Conservation (phyloP, 78 protist genomes). For the Dictyostelium discoideum region dicty_2.7 NC_007091.3:162501-163000, state of each 20-base stretch:
- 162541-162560: conserved; percentile 4
- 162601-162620: conserved; percentile 19
- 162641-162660: not conserved
- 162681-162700: not conserved
- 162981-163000: not conserved
- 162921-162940: not conserved
- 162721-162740: not conserved
- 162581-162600: not conserved
- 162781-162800: not conserved
- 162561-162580: conserved; percentile 56
- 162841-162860: not conserved
- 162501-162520: conserved; percentile 1
- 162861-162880: not conserved
- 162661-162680: not conserved
- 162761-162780: not conserved
- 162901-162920: not conserved
- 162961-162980: not conserved
- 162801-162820: not conserved
- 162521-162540: conserved; percentile 33
- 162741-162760: not conserved
- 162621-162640: conserved; percentile 1
- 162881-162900: not conserved
- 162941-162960: not conserved
- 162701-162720: not conserved
- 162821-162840: conserved; percentile 21